These are phyloP conservation scores for Globisporangium camurandrum DNA, from an alignment of 352 stramenopile species.

Conservation along the genomic window DNA sequence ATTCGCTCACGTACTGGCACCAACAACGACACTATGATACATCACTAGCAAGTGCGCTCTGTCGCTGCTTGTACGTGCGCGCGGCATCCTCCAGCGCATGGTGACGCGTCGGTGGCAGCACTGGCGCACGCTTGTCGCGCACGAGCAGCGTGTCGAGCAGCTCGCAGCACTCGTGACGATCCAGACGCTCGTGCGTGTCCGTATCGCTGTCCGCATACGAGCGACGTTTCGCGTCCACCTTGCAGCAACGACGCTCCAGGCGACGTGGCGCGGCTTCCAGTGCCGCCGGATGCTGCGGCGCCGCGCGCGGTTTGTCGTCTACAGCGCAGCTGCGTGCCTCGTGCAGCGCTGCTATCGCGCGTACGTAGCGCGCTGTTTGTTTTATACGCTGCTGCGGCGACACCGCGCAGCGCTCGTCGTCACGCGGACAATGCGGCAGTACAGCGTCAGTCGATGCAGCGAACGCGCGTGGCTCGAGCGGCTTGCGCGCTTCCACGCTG, in stretches of 20 bases:
- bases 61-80: slow-evolving; percentile 28
- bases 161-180: slow-evolving; percentile 38
- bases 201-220: slow-evolving; percentile 19
- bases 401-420: slow-evolving; percentile 34
- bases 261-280: slow-evolving; percentile 39
- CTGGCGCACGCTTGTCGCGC: slow-evolving; percentile 17
- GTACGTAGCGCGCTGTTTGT: slow-evolving; percentile 27
- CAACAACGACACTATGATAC: neutral
- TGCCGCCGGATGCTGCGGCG: slow-evolving; percentile 36
- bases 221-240: slow-evolving; percentile 18
- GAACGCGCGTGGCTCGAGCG: slow-evolving; percentile 30
- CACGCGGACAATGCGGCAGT: slow-evolving; percentile 23
- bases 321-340: slow-evolving; percentile 18
- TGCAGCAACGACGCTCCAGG: slow-evolving; percentile 29
- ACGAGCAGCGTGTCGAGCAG: slow-evolving; percentile 28
- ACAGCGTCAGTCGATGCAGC: slow-evolving; percentile 27
- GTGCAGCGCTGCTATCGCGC: slow-evolving; percentile 37
- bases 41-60: slow-evolving; percentile 35
- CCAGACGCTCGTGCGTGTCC: slow-evolving; percentile 40
- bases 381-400: slow-evolving; percentile 15
- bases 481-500: slow-evolving; percentile 45
- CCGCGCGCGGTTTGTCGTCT: slow-evolving; percentile 23
- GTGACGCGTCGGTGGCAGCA: slow-evolving; percentile 21
- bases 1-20: neutral
- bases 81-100: slow-evolving; percentile 16